Percentiles rank a stretch among this genome's conserved stretches.
Evolutionary conservation across 2,329 filamentous ascomycete genomes (phyloP).

Genomic region (Curvularia sp.): DNA sequence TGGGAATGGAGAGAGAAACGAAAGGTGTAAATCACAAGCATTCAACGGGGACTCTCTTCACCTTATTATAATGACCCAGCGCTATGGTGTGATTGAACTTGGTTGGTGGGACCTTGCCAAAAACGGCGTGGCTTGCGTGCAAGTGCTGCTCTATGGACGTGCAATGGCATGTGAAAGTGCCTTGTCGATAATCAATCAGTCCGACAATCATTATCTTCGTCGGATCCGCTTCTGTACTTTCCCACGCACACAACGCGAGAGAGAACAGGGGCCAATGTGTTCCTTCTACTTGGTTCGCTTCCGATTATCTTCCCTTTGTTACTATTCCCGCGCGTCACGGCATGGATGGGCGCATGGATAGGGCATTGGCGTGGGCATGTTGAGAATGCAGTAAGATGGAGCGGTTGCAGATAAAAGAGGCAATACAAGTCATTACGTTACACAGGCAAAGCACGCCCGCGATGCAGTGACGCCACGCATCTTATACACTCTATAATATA

Average conservation of each 20-base stretch:
- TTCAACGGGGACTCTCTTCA: conserved; percentile 14
- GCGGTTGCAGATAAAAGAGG: neutral
- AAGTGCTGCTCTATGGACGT: conserved; percentile 9
- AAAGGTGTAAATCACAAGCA: conserved; percentile 18
- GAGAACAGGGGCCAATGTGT: neutral
- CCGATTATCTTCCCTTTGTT: neutral
- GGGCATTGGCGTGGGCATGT: neutral
- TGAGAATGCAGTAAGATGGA: neutral
- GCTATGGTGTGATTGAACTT: conserved; percentile 27
- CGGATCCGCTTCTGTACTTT: neutral
- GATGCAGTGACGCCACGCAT: neutral
- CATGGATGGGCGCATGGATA: no score
- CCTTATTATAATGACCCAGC: conserved; percentile 38
- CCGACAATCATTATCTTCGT: neutral
- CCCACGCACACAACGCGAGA: neutral
- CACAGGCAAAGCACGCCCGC: neutral
- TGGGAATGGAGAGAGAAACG: conserved; percentile 17
- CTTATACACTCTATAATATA: neutral
- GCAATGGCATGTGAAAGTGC: conserved; percentile 38
- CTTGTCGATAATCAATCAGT: conserved; percentile 32
- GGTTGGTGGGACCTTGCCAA: conserved; percentile 27
- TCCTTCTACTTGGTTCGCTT: neutral
- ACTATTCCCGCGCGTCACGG: neutral
- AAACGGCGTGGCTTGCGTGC: conserved; percentile 30
- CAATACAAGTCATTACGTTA: neutral